phyloP scores from a whole-genome alignment of 352 stramenopile genomes.

The Phytophthora pluvialis region DNA sequence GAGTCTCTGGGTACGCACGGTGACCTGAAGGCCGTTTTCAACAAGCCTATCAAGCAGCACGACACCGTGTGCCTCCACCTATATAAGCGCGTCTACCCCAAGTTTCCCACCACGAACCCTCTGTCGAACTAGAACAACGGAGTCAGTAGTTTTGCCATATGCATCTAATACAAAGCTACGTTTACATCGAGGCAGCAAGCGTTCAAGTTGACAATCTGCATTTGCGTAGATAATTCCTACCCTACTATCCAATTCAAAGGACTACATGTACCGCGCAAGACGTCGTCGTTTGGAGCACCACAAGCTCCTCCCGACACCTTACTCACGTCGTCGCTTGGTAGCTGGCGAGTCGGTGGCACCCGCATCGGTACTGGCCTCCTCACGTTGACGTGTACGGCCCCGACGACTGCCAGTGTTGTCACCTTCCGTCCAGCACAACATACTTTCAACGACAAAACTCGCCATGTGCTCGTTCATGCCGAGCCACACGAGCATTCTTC shows the following conservation, averaged over 20 bases:
- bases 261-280: neutral
- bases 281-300: no score
- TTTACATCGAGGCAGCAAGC: slow-evolving; percentile 2
- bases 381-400: slow-evolving; percentile 30
- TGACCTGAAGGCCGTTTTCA: slow-evolving; percentile 99
- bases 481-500: slow-evolving; percentile 43
- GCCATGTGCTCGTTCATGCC: slow-evolving; percentile 52
- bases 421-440: slow-evolving; percentile 43
- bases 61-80: slow-evolving; percentile 99
- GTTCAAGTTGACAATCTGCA: slow-evolving; percentile 26
- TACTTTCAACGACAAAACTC: slow-evolving; percentile 50
- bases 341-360: slow-evolving; percentile 14
- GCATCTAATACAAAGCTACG: slow-evolving; percentile 26
- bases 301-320: neutral
- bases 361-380: slow-evolving; percentile 11
- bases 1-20: slow-evolving; percentile 98
- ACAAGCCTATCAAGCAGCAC: slow-evolving; percentile 99
- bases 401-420: slow-evolving; percentile 20
- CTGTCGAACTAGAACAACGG: slow-evolving; percentile 36
- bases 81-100: slow-evolving; percentile 99
- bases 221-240: slow-evolving; percentile 34
- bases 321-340: slow-evolving; percentile 47
- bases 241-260: slow-evolving; percentile 24
- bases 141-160: slow-evolving; percentile 35
- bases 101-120: slow-evolving; percentile 79